Conservation (phyloP, 345 rosid genomes). For the Fremontodendron californicum region DNA sequence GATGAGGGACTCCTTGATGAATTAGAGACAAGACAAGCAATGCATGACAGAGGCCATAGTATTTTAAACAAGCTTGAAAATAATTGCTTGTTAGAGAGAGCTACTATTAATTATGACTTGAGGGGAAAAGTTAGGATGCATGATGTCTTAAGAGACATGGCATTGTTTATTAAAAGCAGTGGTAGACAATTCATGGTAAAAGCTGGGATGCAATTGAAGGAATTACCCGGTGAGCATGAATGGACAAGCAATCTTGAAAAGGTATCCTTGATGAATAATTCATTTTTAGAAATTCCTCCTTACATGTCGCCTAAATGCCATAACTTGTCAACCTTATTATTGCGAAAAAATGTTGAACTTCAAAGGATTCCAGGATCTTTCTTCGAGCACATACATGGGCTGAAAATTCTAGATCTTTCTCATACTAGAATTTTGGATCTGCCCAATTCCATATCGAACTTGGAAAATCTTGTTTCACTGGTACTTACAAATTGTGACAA, state of each 20-base stretch:
- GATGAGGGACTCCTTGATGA: not conserved
- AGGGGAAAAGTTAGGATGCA: not conserved
- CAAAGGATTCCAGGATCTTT: not conserved
- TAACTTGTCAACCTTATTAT: slow-evolving; percentile 14
- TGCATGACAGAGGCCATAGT: not conserved
- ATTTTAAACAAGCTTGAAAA: not conserved
- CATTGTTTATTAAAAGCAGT: not conserved
- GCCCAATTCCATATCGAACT: slow-evolving; percentile 9
- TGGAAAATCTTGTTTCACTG: slow-evolving; percentile 1
- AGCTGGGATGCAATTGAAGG: not conserved
- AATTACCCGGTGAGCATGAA: not conserved
- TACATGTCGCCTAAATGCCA: not conserved
- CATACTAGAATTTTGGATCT: not conserved
- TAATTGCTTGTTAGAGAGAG: not conserved
- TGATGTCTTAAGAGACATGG: not conserved
- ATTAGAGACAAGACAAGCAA: not conserved
- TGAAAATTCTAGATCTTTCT: slow-evolving; percentile 26
- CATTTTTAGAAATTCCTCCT: not conserved
- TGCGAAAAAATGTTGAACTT: not conserved
- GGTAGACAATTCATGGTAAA: not conserved
- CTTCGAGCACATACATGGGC: slow-evolving; percentile 6
- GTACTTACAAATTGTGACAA: not conserved
- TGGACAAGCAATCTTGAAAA: not conserved
- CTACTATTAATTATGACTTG: not conserved
- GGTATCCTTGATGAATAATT: not conserved